Evolutionary conservation across 192 early-diverging fungal species (phyloP).

Genomic region (Dimargaris cristalligena): DNA sequence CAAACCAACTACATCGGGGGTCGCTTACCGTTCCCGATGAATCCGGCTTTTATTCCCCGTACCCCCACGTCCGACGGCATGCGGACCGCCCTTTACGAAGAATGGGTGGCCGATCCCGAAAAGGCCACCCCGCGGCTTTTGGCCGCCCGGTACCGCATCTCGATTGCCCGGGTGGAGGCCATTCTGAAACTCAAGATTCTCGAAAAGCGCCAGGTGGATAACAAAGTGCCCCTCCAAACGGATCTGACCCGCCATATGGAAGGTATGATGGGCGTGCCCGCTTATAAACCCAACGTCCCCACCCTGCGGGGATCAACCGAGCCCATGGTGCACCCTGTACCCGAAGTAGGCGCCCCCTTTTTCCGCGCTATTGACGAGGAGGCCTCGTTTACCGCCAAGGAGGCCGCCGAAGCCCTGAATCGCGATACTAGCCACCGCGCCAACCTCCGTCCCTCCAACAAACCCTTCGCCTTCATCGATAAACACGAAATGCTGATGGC

Average conservation of each 20-base stretch:
- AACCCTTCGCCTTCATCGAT: conserved; percentile 12
- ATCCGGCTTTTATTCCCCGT: conserved; percentile 65
- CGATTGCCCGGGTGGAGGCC: conserved; percentile 78
- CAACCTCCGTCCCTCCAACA: conserved; percentile 12
- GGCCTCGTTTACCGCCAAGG: conserved; percentile 44
- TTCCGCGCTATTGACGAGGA: conserved; percentile 75
- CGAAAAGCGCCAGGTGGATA: conserved; percentile 51
- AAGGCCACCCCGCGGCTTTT: conserved; percentile 49
- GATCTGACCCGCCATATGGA: conserved; percentile 74
- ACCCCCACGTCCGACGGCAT: conserved; percentile 50
- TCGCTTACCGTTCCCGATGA: conserved; percentile 70
- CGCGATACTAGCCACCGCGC: conserved; percentile 26
- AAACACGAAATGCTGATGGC: conserved; percentile 13
- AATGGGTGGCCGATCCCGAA: conserved; percentile 38
- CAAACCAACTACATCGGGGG: conserved; percentile 1
- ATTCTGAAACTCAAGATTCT: conserved; percentile 72
- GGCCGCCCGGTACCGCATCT: conserved; percentile 48
- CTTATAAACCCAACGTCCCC: background rate
- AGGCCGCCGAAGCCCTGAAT: conserved; percentile 65
- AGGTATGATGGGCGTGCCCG: conserved; percentile 43
- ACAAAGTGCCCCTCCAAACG: conserved; percentile 41
- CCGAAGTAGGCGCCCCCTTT: conserved; percentile 48
- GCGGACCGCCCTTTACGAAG: conserved; percentile 54
- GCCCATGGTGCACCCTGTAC: conserved; percentile 6
- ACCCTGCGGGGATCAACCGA: background rate